Base-by-base conservation (phyloP, 805 yeast species). In the Monosporozyma unispora region DNA sequence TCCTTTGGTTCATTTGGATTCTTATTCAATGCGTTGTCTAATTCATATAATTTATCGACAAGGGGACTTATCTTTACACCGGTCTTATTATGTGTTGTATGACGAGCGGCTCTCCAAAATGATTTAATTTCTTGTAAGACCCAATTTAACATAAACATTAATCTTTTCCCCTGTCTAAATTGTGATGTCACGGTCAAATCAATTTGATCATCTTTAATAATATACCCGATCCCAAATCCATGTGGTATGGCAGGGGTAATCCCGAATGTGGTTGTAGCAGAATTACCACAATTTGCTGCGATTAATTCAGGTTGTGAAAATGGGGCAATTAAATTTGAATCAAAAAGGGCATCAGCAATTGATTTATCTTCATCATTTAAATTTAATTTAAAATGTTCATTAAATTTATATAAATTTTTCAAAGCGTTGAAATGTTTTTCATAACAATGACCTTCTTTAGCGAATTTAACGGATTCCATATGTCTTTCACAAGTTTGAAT, bases 191-290 rank as follows among this genome's bases (percentile, higher is more conserved):
- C 78, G 41, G 96, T 86, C n/a, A 89, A 74, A 28, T 86, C 81
- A 35, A 88, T 82, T 39, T 80, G 79, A 60, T 89, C 93, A 49
- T 77, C 80, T 63, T 88, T 90, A 57, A 89, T 82, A 54, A 88
- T 87, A 62, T 89, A 89, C 1, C 96, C 96, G 22, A 89, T 74
- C n/a, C 96, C 96, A 66, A 84, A 88, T 0, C 97, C 97, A 58
- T 85, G 88, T 43, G 88, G 81, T 18, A 81, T 75, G 1, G 90
- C 93, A 2, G 97, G 96, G 0, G 96, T 91, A 51, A 89, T 81
- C 2, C 96, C 96, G 70, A 89, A 89, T 31, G 86, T 71, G 48
- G 82, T 81, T 59, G 89, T 76, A 1, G 96, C 87, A 10, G 95
- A 89, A 63, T 88, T 89, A 19, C 97, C 97, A 70, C 97, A 89